Conservation (phyloP, 192 early-diverging fungal species). For the Coemansia sp. region DNA sequence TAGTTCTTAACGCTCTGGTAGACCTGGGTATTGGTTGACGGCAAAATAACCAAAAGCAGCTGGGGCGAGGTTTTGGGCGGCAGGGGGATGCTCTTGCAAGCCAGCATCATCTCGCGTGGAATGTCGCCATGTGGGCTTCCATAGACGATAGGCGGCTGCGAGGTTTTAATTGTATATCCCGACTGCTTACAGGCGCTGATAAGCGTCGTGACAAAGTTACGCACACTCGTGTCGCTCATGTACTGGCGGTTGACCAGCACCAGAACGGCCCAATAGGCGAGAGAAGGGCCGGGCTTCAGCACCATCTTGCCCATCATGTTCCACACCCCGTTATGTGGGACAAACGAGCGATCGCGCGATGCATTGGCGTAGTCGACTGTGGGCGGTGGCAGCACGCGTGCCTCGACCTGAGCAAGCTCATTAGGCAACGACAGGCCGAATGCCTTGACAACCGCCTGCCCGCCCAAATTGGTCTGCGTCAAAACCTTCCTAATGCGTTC, state of each 20-base stretch:
- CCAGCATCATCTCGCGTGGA: too few relatives aligned
- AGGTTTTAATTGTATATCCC: too few relatives aligned
- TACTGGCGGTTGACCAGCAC: conserved; percentile 17
- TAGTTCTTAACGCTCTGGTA: too few relatives aligned
- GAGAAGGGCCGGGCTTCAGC: conserved; percentile 61
- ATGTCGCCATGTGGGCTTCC: too few relatives aligned
- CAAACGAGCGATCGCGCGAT: conserved; percentile 52
- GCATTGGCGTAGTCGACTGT: conserved; percentile 63
- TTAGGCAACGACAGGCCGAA: conserved; percentile 72
- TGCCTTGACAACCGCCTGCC: conserved; percentile 69
- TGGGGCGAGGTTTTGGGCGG: too few relatives aligned
- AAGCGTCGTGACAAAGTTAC: too few relatives aligned
- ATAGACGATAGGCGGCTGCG: too few relatives aligned
- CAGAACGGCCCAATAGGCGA: conserved; percentile 82
- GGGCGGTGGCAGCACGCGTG: conserved; percentile 78
- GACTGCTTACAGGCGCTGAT: too few relatives aligned
- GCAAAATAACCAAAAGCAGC: too few relatives aligned
- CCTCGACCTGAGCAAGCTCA: conserved; percentile 68
- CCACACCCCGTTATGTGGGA: conserved; percentile 79
- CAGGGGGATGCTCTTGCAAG: too few relatives aligned
- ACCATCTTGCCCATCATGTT: conserved; percentile 83
- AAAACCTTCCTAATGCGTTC: conserved; percentile 76
- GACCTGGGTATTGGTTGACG: too few relatives aligned
- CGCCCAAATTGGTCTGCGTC: conserved; percentile 62
- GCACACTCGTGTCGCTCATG: too few relatives aligned